Evolutionary conservation across 345 rosid species (phyloP), one percentile per base, ranked within the genome.

Genomic region (Moringa oleifera): DNA sequence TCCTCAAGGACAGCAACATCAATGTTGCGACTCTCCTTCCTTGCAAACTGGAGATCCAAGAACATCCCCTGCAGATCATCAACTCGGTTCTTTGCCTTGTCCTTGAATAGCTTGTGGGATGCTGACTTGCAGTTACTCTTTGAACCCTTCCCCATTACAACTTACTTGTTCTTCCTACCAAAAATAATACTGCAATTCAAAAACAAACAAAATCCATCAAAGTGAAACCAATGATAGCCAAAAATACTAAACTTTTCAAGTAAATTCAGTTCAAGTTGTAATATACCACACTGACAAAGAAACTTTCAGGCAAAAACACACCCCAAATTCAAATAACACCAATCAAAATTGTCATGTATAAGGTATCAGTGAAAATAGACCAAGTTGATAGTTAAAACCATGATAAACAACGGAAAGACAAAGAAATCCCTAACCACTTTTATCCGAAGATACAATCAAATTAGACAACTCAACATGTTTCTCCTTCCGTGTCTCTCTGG

Each of bases 21-120:
- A 45, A 73, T 23, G 8, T 10, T n/a, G 20, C 99, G 91, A 66
- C 94, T 83, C 71, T 89, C 96, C 74, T 89, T 95, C 76, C 95
- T 81, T 0, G 99, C 97, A 73, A 80, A 85, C 64, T 95, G 99
- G 69, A 95, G 91, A 78, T 95, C 93, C 74, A 79, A 50, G 59
- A 94, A 78, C 83, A 82, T 83, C 23, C 87, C 96, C 70, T 95
- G 97, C 67, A 95, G 79, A 75, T 95, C 99, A 87, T 91, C 99
- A 41, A 95, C 99, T 33, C 97, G 93, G 55, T 89, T 95, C 80
- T 91, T 95, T 0, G 97, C 97, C 80, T 77, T 85, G 70, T 95
- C 96, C 77, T 94, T 94, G 79, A 95, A 95, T 46, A 88, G 84
- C 81, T 78, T 89, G 78, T 95, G 99, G 50, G 99, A 87, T 51